Evolutionary conservation across 2,329 filamentous ascomycete species (phyloP).

Genomic region (Phialophora chinensis): DNA sequence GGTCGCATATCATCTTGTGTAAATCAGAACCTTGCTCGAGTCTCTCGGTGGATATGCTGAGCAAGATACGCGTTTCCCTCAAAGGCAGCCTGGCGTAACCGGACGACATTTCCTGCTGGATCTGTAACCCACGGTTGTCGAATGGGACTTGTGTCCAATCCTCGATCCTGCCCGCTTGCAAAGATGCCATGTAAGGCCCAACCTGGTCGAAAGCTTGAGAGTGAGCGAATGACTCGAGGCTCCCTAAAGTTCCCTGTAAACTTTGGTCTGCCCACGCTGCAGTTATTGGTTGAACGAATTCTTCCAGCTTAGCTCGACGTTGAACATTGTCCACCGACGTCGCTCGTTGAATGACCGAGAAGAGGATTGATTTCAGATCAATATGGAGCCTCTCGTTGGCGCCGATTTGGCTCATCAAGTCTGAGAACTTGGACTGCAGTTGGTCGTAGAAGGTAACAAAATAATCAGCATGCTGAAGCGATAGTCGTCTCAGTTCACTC

Average conservation of each 20-base stretch:
- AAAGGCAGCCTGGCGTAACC: slow-evolving; percentile 73
- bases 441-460: slow-evolving; percentile 87
- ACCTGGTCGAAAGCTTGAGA: slow-evolving; percentile 80
- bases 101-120: slow-evolving; percentile 79
- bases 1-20: slow-evolving; percentile 74
- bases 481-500: slow-evolving; percentile 84
- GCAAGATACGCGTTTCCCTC: slow-evolving; percentile 84
- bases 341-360: slow-evolving; percentile 92
- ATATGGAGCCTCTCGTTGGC: slow-evolving; percentile 83
- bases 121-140: slow-evolving; percentile 76
- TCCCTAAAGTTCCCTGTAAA: slow-evolving; percentile 71
- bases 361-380: slow-evolving; percentile 86
- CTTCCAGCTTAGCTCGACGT: slow-evolving; percentile 73
- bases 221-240: slow-evolving; percentile 78
- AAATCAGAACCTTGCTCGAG: slow-evolving; percentile 74
- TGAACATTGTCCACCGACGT: slow-evolving; percentile 72
- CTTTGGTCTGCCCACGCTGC: slow-evolving; percentile 76
- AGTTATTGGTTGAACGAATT: slow-evolving; percentile 82
- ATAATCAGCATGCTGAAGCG: slow-evolving; percentile 88
- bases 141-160: slow-evolving; percentile 84
- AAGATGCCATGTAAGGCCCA: slow-evolving; percentile 75
- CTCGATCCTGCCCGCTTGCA: slow-evolving; percentile 73
- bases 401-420: slow-evolving; percentile 74
- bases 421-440: slow-evolving; percentile 80
- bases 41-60: slow-evolving; percentile 92